phyloP scores from a whole-genome alignment of 2,329 filamentous ascomycete species.

The Trichophyton verrucosum region DNA sequence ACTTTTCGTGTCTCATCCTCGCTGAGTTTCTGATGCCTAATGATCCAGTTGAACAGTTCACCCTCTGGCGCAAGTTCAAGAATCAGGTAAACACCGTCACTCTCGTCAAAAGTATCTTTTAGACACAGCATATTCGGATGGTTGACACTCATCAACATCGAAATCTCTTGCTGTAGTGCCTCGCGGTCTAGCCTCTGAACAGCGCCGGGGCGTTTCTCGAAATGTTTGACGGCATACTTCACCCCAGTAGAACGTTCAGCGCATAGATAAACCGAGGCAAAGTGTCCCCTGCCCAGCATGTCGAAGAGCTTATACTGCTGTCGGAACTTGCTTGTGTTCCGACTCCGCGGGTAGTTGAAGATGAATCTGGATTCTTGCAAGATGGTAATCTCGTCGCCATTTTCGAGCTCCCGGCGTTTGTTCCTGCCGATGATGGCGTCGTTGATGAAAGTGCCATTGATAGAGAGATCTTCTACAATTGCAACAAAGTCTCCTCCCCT shows the following conservation, averaged over 20 bases:
- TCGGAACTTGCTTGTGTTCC: constrained; percentile 62
- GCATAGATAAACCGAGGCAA: constrained; percentile 85
- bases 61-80: constrained; percentile 84
- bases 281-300: constrained; percentile 86
- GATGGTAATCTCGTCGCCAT: constrained; percentile 83
- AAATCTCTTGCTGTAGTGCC: constrained; percentile 87
- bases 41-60: constrained; percentile 91
- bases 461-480: constrained; percentile 83
- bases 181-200: constrained; percentile 76
- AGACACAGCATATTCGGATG: constrained; percentile 87
- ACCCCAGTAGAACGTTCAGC: constrained; percentile 72
- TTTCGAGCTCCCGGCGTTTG: constrained; percentile 73
- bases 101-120: constrained; percentile 89
- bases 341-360: constrained; percentile 73
- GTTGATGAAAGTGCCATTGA: constrained; percentile 93
- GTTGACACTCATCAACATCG: constrained; percentile 90
- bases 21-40: constrained; percentile 75
- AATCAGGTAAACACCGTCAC: constrained; percentile 79
- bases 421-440: constrained; percentile 84
- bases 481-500: constrained; percentile 49
- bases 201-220: constrained; percentile 70
- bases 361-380: constrained; percentile 76
- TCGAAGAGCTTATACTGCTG: constrained; percentile 78
- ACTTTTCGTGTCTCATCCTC: constrained; percentile 76
- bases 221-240: constrained; percentile 86